Evolutionary conservation across 495 filamentous ascomycete genomes (phyloP).

Genomic region (Penicillium turbatum): DNA sequence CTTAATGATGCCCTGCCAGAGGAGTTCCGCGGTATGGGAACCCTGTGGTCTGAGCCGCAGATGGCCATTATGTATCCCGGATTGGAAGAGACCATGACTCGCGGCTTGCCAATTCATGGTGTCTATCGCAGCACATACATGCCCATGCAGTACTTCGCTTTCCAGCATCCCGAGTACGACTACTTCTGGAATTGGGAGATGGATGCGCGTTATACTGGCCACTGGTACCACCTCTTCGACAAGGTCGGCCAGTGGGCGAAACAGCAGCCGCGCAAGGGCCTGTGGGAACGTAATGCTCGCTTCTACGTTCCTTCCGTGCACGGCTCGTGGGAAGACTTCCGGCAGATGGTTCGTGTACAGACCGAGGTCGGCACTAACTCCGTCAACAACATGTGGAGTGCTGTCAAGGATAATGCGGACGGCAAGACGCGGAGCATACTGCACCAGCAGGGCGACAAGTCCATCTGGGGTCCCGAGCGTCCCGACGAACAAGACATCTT

Average conservation of each 20-base stretch:
- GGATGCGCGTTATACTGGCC: slow-evolving; percentile 93
- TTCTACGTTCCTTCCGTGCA: slow-evolving; percentile 91
- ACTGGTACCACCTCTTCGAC: slow-evolving; percentile 87
- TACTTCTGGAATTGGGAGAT: slow-evolving; percentile 99
- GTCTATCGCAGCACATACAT: slow-evolving; percentile 89
- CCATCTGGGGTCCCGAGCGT: slow-evolving; percentile 80
- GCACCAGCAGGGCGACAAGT: slow-evolving; percentile 57
- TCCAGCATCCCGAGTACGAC: slow-evolving; percentile 88
- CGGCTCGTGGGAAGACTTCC: slow-evolving; percentile 89
- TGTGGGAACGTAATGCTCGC: slow-evolving; percentile 90
- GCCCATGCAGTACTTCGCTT: slow-evolving; percentile 90
- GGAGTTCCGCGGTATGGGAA: slow-evolving; percentile 85
- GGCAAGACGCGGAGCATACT: slow-evolving; percentile 37
- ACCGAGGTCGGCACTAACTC: slow-evolving; percentile 75
- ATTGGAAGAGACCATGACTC: slow-evolving; percentile 66
- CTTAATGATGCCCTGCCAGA: slow-evolving; percentile 70
- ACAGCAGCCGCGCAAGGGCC: slow-evolving; percentile 78
- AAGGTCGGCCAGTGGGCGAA: slow-evolving; percentile 70
- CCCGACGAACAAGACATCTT: slow-evolving; percentile 64
- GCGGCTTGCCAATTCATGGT: slow-evolving; percentile 77
- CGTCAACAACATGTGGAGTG: slow-evolving; percentile 67
- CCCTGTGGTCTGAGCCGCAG: slow-evolving; percentile 87
- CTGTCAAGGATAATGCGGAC: slow-evolving; percentile 31
- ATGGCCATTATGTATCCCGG: slow-evolving; percentile 86
- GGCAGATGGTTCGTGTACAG: slow-evolving; percentile 85